Base-by-base conservation (phyloP, 495 filamentous ascomycete species). In the Aspergillus nanangensis region DNA sequence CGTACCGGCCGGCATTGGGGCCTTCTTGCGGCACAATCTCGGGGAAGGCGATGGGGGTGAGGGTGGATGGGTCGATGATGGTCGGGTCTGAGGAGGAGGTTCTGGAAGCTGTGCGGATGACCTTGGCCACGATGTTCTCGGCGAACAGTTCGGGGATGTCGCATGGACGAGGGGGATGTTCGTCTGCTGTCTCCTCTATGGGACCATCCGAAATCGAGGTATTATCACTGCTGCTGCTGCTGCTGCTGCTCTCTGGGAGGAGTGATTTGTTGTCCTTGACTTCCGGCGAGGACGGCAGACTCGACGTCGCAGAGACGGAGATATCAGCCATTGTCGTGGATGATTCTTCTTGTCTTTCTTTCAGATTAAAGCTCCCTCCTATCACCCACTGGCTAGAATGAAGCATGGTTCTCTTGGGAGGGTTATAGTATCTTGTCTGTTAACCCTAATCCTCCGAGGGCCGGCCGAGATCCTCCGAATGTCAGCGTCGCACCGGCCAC, bases 121-220 rank as follows among this genome's bases (percentile, higher is more conserved):
- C 58, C 48, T 62, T 66, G 3, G 60, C 57, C 8, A 55, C 25
- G 9, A 62, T 51, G 31, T 60, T 58, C 22, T 63, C 55, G 13
- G 44, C 40, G 38, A 54, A 65, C 2, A 65, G 50, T 22, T 60
- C 58, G 4, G 27, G 32, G 5, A 65, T 15, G 3, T 2, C 10
- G 38, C 4, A 43, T 20, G 24, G n/a, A 23, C 38, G 43, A 34
- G 1, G 1, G 9, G 19, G 38, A 19, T 29, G n/a, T n/a, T n/a
- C n/a, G n/a, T n/a, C n/a, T 33, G 36, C 4, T 17, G 29, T 32
- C 14, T 44, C 29, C 31, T 14, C 22, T 29, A 41, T 17, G 36
- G 18, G 24, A 32, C 24, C 34, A 13, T 58, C 40, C 27, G 38
- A 22, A 29, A 48, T 2, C 15, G 52, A 44, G 8, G 46, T 31